phyloP scores from a whole-genome alignment of 2,329 filamentous ascomycete genomes.

The Ascochyta koolunga region DNA sequence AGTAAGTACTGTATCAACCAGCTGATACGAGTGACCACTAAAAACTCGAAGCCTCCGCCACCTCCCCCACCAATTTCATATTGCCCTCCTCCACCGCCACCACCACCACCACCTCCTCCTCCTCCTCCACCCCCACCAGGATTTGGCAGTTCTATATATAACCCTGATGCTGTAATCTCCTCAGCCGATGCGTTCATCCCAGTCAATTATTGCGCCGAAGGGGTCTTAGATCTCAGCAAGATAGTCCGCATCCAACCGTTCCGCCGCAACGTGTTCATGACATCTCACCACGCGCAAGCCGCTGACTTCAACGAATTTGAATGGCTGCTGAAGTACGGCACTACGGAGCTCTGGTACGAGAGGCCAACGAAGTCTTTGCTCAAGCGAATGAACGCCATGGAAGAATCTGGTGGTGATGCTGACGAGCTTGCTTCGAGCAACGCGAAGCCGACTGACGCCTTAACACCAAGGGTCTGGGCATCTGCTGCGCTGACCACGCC shows the following conservation, averaged over 20 bases:
- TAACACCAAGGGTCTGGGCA: slow-evolving; percentile 31
- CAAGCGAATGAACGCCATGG: slow-evolving; percentile 12
- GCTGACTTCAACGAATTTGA: slow-evolving; percentile 37
- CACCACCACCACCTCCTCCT: slow-evolving; percentile 18
- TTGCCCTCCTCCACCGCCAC: slow-evolving; percentile 17
- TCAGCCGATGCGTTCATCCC: slow-evolving; percentile 29
- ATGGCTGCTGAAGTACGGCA: slow-evolving; percentile 38
- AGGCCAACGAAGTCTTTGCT: slow-evolving; percentile 28
- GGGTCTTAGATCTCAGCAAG: slow-evolving; percentile 17
- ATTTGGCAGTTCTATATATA: not conserved
- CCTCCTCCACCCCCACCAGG: slow-evolving; percentile 17
- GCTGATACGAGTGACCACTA: not conserved
- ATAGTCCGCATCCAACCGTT: slow-evolving; percentile 31
- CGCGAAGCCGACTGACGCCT: slow-evolving; percentile 19
- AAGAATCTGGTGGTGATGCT: slow-evolving; percentile 11
- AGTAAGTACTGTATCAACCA: not conserved
- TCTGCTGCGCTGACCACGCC: slow-evolving; percentile 38
- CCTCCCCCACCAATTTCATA: not conserved
- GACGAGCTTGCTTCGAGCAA: slow-evolving; percentile 21
- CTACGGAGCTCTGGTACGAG: slow-evolving; percentile 39
- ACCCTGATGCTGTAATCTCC: slow-evolving; percentile 13
- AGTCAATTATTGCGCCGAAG: slow-evolving; percentile 27
- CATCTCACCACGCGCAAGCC: slow-evolving; percentile 25
- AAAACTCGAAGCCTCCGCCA: slow-evolving; percentile 13
- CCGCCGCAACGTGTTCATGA: slow-evolving; percentile 33